A percentile compares a stretch with the other conserved stretches of the same genome.
These are phyloP conservation scores for Polytrichum commune DNA, from an alignment of 225 moss, liverwort and hornwort genomes.

Conservation along the genomic window DNA sequence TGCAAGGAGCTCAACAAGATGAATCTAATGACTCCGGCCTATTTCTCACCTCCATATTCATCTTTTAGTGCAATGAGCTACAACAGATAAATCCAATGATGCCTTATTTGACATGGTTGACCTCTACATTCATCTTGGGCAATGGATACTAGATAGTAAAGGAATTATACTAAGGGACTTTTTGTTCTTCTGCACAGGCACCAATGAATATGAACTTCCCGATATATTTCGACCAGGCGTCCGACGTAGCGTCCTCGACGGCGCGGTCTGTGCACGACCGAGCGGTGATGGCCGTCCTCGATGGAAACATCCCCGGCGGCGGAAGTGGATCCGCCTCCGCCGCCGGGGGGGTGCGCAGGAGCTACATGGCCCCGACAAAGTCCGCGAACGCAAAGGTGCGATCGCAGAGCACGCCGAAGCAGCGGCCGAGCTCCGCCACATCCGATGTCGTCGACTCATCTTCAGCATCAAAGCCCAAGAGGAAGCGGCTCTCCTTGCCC, in stretches of 20 bases:
- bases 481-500: constrained; percentile 55
- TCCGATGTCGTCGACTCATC: constrained; percentile 21
- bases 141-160: too few species aligned
- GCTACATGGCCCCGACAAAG: constrained; percentile 85
- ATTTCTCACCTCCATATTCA: too few species aligned
- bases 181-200: too few species aligned
- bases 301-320: constrained; percentile 21
- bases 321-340: constrained; percentile 5
- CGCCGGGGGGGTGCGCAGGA: constrained; percentile 25
- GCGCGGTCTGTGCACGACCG: constrained; percentile 19
- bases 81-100: too few species aligned
- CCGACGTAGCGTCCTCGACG: constrained; percentile 2
- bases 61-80: too few species aligned
- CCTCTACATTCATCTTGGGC: too few species aligned
- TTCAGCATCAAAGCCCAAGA: constrained; percentile 10
- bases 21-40: too few species aligned
- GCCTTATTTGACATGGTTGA: too few species aligned
- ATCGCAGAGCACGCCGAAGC: constrained; percentile 81
- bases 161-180: too few species aligned
- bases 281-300: constrained; percentile 19
- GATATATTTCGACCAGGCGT: not conserved
- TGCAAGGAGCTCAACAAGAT: too few species aligned
- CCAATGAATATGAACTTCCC: too few species aligned
- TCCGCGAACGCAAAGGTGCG: constrained; percentile 74
- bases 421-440: constrained; percentile 31